Evolutionary conservation across 169 alveolate species (phyloP).

Genomic region (Plasmodium fragile): DNA sequence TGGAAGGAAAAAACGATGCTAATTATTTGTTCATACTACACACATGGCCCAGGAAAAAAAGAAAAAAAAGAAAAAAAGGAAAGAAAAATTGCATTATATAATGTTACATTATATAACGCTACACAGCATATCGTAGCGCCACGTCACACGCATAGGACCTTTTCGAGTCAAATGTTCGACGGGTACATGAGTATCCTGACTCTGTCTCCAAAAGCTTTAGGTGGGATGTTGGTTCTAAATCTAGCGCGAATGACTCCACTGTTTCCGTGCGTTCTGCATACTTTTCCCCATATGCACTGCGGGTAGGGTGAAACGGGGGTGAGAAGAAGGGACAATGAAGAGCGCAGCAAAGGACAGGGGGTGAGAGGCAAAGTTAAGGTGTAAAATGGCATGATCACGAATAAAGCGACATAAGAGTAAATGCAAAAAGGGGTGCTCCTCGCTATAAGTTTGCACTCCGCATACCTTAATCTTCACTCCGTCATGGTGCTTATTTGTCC

Average conservation of each 20-base stretch:
- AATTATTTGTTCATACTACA: not conserved
- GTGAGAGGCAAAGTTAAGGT: not conserved
- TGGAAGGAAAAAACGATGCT: not conserved
- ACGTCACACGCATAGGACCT: not conserved
- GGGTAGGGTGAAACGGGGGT: not conserved
- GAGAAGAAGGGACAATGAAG: not conserved
- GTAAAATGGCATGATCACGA: not conserved
- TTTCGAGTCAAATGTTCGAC: slow-evolving; percentile 87
- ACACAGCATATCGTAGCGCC: not conserved
- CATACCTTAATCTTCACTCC: slow-evolving; percentile 95
- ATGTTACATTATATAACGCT: not conserved
- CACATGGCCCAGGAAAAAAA: not conserved
- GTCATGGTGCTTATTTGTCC: slow-evolving; percentile 93
- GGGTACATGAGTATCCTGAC: slow-evolving; percentile 98
- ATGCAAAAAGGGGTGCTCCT: not conserved
- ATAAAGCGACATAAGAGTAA: not conserved
- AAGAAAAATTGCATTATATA: not conserved
- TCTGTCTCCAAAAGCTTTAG: slow-evolving; percentile 96
- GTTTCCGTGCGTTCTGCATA: slow-evolving; percentile 97
- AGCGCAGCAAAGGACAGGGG: not conserved
- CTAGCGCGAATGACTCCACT: slow-evolving; percentile 98
- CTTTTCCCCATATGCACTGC: slow-evolving; percentile 97
- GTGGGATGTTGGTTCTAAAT: slow-evolving; percentile 96
- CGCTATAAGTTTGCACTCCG: not conserved
- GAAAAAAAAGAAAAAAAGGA: not conserved